Percentiles rank a stretch among this genome's conserved stretches.
phyloP scores from a whole-genome alignment of 768 basidiomycete species.

The Trametes gibbosa region DNA sequence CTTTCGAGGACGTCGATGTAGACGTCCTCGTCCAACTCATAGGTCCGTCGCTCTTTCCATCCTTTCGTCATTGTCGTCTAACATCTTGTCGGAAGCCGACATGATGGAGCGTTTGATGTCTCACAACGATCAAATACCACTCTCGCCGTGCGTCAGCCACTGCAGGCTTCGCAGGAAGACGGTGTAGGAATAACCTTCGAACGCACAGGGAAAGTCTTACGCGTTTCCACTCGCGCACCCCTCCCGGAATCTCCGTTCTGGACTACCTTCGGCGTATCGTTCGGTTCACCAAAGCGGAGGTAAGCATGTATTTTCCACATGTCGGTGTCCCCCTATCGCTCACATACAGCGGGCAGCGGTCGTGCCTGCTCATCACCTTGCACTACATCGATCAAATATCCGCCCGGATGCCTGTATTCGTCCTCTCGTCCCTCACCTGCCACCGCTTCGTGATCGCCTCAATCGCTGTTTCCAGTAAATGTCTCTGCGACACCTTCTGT shows the following conservation, averaged over 20 bases:
- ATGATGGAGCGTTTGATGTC: slow-evolving; percentile 94
- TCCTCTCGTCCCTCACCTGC: slow-evolving; percentile 91
- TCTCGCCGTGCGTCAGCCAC: slow-evolving; percentile 60
- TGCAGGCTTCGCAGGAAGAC: slow-evolving; percentile 24
- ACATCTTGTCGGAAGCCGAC: slow-evolving; percentile 56
- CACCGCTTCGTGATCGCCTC: slow-evolving; percentile 97
- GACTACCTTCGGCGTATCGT: slow-evolving; percentile 96
- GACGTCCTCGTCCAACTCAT: slow-evolving; percentile 87
- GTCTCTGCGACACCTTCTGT: slow-evolving; percentile 93
- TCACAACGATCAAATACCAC: slow-evolving; percentile 94
- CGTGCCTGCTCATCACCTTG: slow-evolving; percentile 76
- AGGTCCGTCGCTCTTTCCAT: slow-evolving; percentile 47
- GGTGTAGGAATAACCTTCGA: slow-evolving; percentile 20
- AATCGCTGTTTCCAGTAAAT: slow-evolving; percentile 90
- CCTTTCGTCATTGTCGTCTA: slow-evolving; percentile 1
- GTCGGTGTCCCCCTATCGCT: slow-evolving; percentile 3
- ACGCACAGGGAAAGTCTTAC: slow-evolving; percentile 77
- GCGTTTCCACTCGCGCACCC: slow-evolving; percentile 92
- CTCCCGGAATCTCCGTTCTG: slow-evolving; percentile 82
- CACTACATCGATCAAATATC: slow-evolving; percentile 96
- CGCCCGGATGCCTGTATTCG: slow-evolving; percentile 82
- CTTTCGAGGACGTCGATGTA: slow-evolving; percentile 81
- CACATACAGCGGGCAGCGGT: slow-evolving; percentile 47
- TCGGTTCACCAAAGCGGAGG: slow-evolving; percentile 94
- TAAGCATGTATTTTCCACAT: slow-evolving; percentile 33